Evolutionary conservation across 2,329 filamentous ascomycete genomes (phyloP), one percentile per base, ranked within the genome.

Genomic region (Aspergillus sp.): DNA sequence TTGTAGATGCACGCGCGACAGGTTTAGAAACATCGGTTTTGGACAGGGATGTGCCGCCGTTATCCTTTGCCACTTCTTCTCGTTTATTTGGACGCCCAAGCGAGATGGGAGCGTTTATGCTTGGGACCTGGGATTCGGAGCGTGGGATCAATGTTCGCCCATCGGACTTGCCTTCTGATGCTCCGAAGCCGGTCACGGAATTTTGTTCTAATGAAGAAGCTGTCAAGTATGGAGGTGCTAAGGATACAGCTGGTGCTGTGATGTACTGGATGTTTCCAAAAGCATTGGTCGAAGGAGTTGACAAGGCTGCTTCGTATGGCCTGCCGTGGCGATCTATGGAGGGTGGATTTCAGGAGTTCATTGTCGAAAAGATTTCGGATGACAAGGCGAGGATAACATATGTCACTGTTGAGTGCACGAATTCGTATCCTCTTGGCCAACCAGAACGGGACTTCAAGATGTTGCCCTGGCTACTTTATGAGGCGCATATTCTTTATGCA

Each of bases 251-350:
- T 10, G 47, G 47, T 5, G 47, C 25, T 1, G 47, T 50, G 7
- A 32, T 50, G 47, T 50, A 50, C 25, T 61, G 59, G 59, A 58
- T 51, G 17, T 45, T 58, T 28, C 59, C 55, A 8, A 15, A 55
- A 1, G 55, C 43, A 7, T 23, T 59, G 32, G 57, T 59, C n/a
- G 30, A 38, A 2, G 10, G 41, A 1, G 23, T 58, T 0, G 51
- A 64, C 12, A 19, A 25, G 12, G 56, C 53, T 8, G 59, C 59
- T 8, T 57, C 53, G 1, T 62, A 59, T 30, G 62, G 59, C 4
- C 19, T 57, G 2, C 62, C 62, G 17, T 62, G 59, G 62, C 59
- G 59, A n/a, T 13, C 58, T 3, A 64, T 64, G 59, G 53, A 64
- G 9, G 62, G 62, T 17, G 59, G 59, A 1, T 62, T 57, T n/a